phyloP scores from a whole-genome alignment of 2,329 filamentous ascomycete species.

The Celoporthe dispersa region DNA sequence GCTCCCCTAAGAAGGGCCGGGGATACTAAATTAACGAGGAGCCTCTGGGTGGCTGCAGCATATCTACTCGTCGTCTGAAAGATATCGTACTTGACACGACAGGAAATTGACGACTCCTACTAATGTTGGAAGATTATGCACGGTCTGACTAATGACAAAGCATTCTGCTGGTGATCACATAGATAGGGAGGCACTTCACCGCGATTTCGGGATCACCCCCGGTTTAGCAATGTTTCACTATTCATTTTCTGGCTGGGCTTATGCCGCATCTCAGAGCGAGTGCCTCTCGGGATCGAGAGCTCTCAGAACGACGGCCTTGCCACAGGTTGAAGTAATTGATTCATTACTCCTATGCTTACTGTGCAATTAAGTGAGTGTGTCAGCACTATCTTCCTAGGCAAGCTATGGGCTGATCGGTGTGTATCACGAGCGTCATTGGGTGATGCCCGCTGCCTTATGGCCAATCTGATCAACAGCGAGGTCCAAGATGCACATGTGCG shows the following conservation, averaged over 20 bases:
- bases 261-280: neutral
- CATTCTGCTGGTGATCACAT: slow-evolving; percentile 2
- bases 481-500: neutral
- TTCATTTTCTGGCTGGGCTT: neutral
- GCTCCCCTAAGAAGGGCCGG: slow-evolving; percentile 2
- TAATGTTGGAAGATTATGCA: slow-evolving; percentile 20
- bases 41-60: slow-evolving; percentile 19
- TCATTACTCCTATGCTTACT: neutral
- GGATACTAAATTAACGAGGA: slow-evolving; percentile 8
- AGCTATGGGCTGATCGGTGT: neutral
- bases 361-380: neutral
- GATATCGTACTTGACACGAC: neutral
- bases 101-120: neutral
- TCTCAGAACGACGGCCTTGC: neutral
- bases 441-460: neutral
- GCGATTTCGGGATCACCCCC: neutral
- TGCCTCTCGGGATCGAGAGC: neutral
- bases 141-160: neutral
- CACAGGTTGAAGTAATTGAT: neutral
- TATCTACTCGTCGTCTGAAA: slow-evolving; percentile 3
- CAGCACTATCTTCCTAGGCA: neutral
- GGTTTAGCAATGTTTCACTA: neutral
- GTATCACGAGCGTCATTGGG: neutral
- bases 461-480: neutral
- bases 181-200: neutral